phyloP scores from a whole-genome alignment of 768 basidiomycete genomes.

The Dictyophora rubrovolvata region DNA sequence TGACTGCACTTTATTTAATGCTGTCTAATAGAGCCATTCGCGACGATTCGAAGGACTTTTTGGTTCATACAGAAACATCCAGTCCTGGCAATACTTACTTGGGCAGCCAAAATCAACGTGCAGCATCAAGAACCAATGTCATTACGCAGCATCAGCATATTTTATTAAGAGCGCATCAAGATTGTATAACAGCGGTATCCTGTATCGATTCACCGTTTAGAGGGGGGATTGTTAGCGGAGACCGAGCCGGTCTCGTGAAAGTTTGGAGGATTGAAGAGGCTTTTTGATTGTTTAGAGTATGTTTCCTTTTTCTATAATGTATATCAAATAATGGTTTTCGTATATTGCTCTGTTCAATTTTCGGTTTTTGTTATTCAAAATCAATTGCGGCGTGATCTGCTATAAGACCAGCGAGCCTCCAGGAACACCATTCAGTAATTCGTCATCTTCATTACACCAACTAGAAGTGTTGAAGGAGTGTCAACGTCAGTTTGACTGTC shows the following conservation, averaged over 20 bases:
- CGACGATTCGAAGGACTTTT: conserved; percentile 29
- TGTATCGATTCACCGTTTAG: conserved; percentile 90
- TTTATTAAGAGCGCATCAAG: conserved; percentile 79
- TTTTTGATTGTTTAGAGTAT: conserved; percentile 13
- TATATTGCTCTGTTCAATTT: too few relatives aligned
- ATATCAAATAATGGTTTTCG: neutral
- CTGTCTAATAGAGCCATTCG: conserved; percentile 20
- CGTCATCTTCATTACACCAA: too few relatives aligned
- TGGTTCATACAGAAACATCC: conserved; percentile 47
- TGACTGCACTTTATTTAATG: neutral
- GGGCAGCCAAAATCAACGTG: conserved; percentile 47
- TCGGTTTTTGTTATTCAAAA: too few relatives aligned
- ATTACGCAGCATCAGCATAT: conserved; percentile 79
- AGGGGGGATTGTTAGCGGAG: conserved; percentile 86
- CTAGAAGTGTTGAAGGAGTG: too few relatives aligned
- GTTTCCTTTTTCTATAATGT: neutral
- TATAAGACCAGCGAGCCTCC: too few relatives aligned
- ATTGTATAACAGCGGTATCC: conserved; percentile 75
- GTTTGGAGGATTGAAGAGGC: conserved; percentile 68
- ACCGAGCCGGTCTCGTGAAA: conserved; percentile 82
- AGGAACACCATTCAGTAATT: too few relatives aligned
- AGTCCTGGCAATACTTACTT: conserved; percentile 35
- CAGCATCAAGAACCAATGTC: conserved; percentile 65
- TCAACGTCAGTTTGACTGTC: too few relatives aligned
- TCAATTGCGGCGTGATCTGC: too few relatives aligned